A percentile compares a stretch with the other conserved stretches of the same genome.
Conservation (phyloP, 768 basidiomycete species). For the Lactarius indigo region DNA sequence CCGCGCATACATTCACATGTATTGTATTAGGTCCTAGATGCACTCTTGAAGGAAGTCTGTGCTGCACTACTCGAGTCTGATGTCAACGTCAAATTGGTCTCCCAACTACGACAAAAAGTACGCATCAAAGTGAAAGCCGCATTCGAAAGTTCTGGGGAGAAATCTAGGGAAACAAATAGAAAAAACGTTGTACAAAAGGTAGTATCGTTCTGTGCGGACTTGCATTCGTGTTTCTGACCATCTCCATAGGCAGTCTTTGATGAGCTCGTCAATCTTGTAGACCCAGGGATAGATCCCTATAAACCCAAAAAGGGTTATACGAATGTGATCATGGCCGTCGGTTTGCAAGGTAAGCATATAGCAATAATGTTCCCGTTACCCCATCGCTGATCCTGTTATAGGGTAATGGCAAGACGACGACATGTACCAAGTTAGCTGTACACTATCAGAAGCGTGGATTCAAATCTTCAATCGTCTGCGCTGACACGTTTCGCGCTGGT, state of each 20-base stretch:
- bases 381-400: slow-evolving; percentile 33
- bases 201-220: slow-evolving; percentile 14
- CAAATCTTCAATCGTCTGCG: slow-evolving; percentile 96
- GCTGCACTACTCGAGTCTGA: slow-evolving; percentile 93
- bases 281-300: slow-evolving; percentile 92
- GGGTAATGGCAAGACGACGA: slow-evolving; percentile 99
- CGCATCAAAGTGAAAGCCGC: slow-evolving; percentile 85
- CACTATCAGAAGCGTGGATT: slow-evolving; percentile 97
- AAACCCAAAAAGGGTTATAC: slow-evolving; percentile 94
- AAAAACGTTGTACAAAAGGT: slow-evolving; percentile 94
- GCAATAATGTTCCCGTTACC: not conserved
- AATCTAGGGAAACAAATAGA: slow-evolving; percentile 74
- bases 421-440: slow-evolving; percentile 97
- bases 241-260: slow-evolving; percentile 82
- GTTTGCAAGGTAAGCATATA: slow-evolving; percentile 73
- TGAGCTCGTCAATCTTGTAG: slow-evolving; percentile 91
- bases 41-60: slow-evolving; percentile 91
- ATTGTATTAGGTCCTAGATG: slow-evolving; percentile 77
- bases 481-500: slow-evolving; percentile 98
- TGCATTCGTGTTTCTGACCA: slow-evolving; percentile 1
- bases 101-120: slow-evolving; percentile 82
- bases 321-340: slow-evolving; percentile 97
- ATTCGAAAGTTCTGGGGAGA: slow-evolving; percentile 64
- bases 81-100: slow-evolving; percentile 96
- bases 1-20: slow-evolving; percentile 15